A percentile compares a stretch with the other conserved stretches of the same genome.
These are phyloP conservation scores for Dianthus caryophyllus DNA, from an alignment of 148 eudicot genomes.

Conservation along the genomic window DNA sequence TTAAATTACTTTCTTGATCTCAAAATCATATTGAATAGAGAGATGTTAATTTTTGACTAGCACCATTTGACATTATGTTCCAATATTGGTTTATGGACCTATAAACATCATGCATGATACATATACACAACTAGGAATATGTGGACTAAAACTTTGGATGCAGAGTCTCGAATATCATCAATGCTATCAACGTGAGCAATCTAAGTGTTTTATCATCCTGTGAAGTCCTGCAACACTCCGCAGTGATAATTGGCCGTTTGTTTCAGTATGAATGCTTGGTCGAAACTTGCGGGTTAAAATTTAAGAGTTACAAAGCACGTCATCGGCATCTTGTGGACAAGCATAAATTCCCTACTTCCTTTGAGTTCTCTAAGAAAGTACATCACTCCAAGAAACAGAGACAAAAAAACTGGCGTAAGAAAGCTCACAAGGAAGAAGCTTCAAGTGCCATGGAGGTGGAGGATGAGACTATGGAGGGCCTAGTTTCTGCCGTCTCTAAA, in stretches of 20 bases:
- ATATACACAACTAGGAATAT: not conserved
- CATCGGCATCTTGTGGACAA: conserved; percentile 91
- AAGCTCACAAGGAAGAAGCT: conserved; percentile 37
- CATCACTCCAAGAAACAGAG: conserved; percentile 85
- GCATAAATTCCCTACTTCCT: conserved; percentile 81
- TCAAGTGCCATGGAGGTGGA: conserved; percentile 69
- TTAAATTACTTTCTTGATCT: not conserved
- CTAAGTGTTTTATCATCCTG: not conserved
- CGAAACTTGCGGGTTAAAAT: conserved; percentile 76
- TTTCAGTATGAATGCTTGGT: conserved; percentile 91
- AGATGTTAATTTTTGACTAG: not conserved
- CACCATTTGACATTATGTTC: not conserved
- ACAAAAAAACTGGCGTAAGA: conserved; percentile 49
- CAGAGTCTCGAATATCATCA: too few relatives aligned
- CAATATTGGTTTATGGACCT: not conserved
- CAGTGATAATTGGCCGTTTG: not conserved
- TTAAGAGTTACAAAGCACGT: conserved; percentile 77
- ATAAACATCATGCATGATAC: not conserved
- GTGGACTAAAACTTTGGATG: not conserved
- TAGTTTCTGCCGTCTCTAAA: conserved; percentile 73
- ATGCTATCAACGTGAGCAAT: too few relatives aligned
- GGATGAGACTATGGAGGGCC: conserved; percentile 55
- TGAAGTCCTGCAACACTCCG: not conserved
- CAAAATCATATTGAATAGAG: not conserved
- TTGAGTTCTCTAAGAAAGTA: conserved; percentile 76